Base-by-base conservation (phyloP, 768 basidiomycete species). In the Tubosaeta sp. region DNA sequence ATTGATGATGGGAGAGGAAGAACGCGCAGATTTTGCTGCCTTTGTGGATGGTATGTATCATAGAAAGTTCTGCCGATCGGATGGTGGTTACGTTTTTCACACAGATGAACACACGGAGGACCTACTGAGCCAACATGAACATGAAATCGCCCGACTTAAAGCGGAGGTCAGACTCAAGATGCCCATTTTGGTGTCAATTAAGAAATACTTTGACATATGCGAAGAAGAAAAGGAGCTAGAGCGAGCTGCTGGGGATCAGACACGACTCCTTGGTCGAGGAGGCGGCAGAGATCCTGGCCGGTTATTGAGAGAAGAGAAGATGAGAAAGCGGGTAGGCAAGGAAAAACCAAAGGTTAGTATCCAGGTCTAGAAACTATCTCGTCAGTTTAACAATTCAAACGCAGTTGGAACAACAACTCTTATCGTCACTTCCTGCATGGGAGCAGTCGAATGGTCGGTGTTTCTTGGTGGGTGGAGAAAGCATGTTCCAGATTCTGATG, bases 261-360 rank as follows among this genome's bases (percentile, higher is more conserved):
- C 79, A 14, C 81, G 93, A 34, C 73, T 95, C 8, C 79, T 89
- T 4, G 90, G 90, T 14, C 79, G 90, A 61, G 90, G 90, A 24
- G 73, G 68, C 2, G 54, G 84, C 3, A 77, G 91, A 49, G 88
- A 93, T 73, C 87, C 92, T 6, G 92, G 92, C 6, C 75, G 91
- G 18, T 69, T 99, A 31, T 71, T 97, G 46, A 79, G 91, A 52
- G 95, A 99, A 69, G 95, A 97, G 74, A 96, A 96, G 77, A 92
- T 95, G 86, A 79, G 95, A 48, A 98, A 97, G 68, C 77, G 94
- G 25, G 93, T 99, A 13, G 78, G 77, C 50, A 89, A 90, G 65
- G 87, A 95, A 71, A 97, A 96, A 63, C 95, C 95, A 24, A 80
- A 88, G 64, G 95, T 96, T 64, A 71, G 44, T 45, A 39, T 18